Evolutionary conservation across 2,329 filamentous ascomycete species (phyloP), one percentile per base, ranked within the genome.

Genomic region (Colletotrichum incanum): DNA sequence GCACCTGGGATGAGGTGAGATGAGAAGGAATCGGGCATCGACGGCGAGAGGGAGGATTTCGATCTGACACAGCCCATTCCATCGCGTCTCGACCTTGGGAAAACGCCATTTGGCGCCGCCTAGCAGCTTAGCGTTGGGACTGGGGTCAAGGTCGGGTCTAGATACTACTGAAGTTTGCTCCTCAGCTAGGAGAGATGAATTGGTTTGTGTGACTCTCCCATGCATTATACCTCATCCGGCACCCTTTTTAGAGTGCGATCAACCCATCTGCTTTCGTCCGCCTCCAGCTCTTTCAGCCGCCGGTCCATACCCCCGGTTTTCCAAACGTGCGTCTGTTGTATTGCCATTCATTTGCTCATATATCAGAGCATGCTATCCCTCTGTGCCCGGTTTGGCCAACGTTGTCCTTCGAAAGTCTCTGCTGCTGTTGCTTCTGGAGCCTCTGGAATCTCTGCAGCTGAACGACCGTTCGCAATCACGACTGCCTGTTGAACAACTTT

Each of bases 141-240:
- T 14, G 39, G 66, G 34, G 52, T 70, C 47, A 34, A 65, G 34
- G 52, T 52, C n/a, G 60, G 49, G 26, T 8, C 26, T 14, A 3
- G 23, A 12, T 23, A 26, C 54, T 41, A 28, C 9, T 49, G 70
- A 47, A 45, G 50, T 45, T 65, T 69, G 56, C 20, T 28, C 23
- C 56, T 61, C 50, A 52, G 54, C 62, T 59, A 41, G 16, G 26
- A 55, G 49, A 31, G 18, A 45, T 26, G 3, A 2, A 23, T 37
- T 50, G 18, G 5, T 18, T 26, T 14, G 39, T 52, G 63, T 65
- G 37, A 39, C 50, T 56, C 28, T 43, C 14, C 18, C 31, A 23
- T 5, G 26, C 31, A 20, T 71, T 63, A 68, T 52, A 16, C 69
- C 65, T 16, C n/a, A 62, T 71, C 65, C 69, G 65, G 69, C 26